A percentile compares a stretch with the other conserved stretches of the same genome.
Conservation (phyloP, 352 stramenopile genomes). For the Halophytophthora batemanensis region DNA sequence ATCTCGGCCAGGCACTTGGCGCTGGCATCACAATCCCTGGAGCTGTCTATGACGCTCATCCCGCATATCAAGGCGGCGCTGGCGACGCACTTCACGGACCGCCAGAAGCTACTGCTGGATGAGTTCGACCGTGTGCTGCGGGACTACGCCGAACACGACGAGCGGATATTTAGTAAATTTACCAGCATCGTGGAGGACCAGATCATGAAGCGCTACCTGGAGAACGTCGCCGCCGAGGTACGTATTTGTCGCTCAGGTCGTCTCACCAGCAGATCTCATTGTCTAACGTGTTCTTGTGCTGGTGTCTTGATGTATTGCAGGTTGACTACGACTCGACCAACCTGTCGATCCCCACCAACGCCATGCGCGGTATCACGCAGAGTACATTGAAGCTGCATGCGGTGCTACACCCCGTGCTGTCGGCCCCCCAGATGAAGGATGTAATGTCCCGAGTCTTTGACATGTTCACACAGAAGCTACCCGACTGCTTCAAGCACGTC, state of each 20-base stretch:
- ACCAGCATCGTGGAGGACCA: slow-evolving; percentile 96
- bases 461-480: slow-evolving; percentile 87
- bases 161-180: slow-evolving; percentile 98
- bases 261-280: not conserved
- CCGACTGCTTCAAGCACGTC: slow-evolving; percentile 86
- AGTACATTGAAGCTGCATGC: slow-evolving; percentile 95
- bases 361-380: slow-evolving; percentile 92
- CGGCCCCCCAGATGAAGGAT: slow-evolving; percentile 93
- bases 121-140: slow-evolving; percentile 95
- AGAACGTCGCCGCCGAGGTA: slow-evolving; percentile 71
- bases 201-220: slow-evolving; percentile 92
- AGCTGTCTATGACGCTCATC: slow-evolving; percentile 92
- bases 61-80: slow-evolving; percentile 95
- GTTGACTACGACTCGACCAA: slow-evolving; percentile 69
- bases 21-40: slow-evolving; percentile 94
- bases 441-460: slow-evolving; percentile 91
- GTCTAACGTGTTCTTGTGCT: slow-evolving; percentile 14
- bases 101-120: slow-evolving; percentile 95
- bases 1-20: slow-evolving; percentile 97
- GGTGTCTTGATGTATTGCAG: slow-evolving; percentile 35
- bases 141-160: slow-evolving; percentile 95
- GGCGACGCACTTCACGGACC: slow-evolving; percentile 91
- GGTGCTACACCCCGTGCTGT: slow-evolving; percentile 91
- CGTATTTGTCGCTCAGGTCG: slow-evolving; percentile 2
- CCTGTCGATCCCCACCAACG: slow-evolving; percentile 65